These are phyloP conservation scores for Abrus pulchellus DNA, from an alignment of 306 rosid genomes.

Conservation along the genomic window DNA sequence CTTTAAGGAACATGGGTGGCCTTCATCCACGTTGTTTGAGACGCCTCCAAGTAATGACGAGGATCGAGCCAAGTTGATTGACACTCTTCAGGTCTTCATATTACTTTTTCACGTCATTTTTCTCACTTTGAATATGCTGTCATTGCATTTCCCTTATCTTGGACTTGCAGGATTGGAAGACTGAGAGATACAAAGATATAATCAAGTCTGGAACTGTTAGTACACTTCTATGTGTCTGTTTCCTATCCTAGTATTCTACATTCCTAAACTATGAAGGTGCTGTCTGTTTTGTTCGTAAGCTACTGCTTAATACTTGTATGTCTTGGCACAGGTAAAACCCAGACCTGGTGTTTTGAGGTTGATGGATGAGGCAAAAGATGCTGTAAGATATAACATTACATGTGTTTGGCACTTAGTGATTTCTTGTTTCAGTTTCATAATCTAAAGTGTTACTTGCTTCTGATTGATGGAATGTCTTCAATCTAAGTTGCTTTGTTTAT, in stretches of 20 bases:
- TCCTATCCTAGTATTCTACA: slow-evolving; percentile 7
- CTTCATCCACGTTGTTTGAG: slow-evolving; percentile 77
- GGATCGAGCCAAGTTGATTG: slow-evolving; percentile 75
- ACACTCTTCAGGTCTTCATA: slow-evolving; percentile 74
- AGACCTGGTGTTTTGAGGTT: slow-evolving; percentile 95
- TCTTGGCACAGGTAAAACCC: slow-evolving; percentile 77
- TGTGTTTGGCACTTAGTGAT: slow-evolving; percentile 31
- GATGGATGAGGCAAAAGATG: slow-evolving; percentile 92
- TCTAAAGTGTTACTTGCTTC: slow-evolving; percentile 36
- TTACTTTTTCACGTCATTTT: background rate
- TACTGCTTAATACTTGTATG: slow-evolving; percentile 5
- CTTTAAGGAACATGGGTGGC: slow-evolving; percentile 92
- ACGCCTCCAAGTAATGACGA: slow-evolving; percentile 77
- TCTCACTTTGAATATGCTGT: background rate
- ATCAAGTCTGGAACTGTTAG: slow-evolving; percentile 97
- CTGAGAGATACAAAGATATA: slow-evolving; percentile 93
- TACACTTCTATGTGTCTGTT: slow-evolving; percentile 41
- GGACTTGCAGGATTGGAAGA: slow-evolving; percentile 91
- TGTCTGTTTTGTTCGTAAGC: slow-evolving; percentile 22
- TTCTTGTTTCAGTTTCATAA: slow-evolving; percentile 28
- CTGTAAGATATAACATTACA: slow-evolving; percentile 69
- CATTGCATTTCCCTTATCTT: slow-evolving; percentile 41
- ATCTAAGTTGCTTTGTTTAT: slow-evolving; percentile 11
- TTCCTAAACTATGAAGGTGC: slow-evolving; percentile 28
- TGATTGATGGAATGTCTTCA: slow-evolving; percentile 6